phyloP scores from a whole-genome alignment of 176 grass and related monocot genomes.

The Chrysopogon serrulatus region DNA sequence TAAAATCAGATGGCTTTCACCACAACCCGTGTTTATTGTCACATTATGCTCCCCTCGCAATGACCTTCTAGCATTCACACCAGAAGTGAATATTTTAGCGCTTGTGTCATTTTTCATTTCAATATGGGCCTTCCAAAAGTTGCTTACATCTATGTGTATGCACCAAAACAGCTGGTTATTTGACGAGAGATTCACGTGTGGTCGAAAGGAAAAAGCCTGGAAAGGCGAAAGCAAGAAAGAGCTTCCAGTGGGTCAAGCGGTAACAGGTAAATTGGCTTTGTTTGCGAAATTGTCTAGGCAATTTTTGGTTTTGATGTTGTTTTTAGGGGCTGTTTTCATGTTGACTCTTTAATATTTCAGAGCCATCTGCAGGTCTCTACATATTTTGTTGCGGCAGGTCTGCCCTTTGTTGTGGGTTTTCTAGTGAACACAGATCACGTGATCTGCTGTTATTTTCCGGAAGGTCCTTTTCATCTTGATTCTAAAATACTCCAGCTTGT shows the following conservation, averaged over 20 bases:
- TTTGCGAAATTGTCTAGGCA: neutral
- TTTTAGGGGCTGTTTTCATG: neutral
- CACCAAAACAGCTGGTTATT: conserved; percentile 67
- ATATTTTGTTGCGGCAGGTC: neutral
- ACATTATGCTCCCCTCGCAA: neutral
- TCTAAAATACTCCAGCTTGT: neutral
- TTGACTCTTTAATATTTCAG: neutral
- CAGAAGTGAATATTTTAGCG: neutral
- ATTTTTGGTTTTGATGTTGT: neutral
- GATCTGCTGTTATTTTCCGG: neutral
- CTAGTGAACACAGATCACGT: conserved; percentile 8
- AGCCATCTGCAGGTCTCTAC: neutral
- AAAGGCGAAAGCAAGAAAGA: conserved; percentile 97
- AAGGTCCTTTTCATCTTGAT: conserved; percentile 1
- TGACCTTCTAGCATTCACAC: neutral
- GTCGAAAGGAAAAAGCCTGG: conserved; percentile 96
- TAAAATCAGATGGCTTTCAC: conserved; percentile 21
- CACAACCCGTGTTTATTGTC: neutral
- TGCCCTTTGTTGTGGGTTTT: conserved; percentile 22
- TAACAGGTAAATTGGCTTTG: conserved; percentile 48
- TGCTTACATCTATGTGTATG: conserved; percentile 6
- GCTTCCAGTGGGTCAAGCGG: conserved; percentile 98
- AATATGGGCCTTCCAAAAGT: neutral
- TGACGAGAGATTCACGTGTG: conserved; percentile 84
- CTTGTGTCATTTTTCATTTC: neutral